Evolutionary conservation across 164 flowering plant genomes (phyloP).

Genomic region (Vitis rotundifolia): DNA sequence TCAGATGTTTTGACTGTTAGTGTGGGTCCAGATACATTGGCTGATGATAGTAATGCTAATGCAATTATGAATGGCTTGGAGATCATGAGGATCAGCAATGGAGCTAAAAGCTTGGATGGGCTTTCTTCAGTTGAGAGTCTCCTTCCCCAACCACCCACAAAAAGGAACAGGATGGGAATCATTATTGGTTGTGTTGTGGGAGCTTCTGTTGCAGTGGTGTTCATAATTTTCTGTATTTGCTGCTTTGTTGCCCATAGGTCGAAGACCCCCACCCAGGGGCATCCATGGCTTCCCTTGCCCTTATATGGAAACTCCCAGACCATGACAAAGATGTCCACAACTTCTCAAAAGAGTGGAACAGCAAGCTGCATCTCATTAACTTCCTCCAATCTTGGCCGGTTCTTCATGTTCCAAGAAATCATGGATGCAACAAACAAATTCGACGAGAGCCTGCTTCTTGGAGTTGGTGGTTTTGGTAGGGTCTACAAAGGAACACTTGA

Average conservation of each 20-base stretch:
- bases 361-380: conserved; percentile 83
- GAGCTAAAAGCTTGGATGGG: conserved; percentile 67
- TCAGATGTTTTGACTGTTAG: conserved; percentile 58
- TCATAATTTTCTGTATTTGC: conserved; percentile 53
- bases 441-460: conserved; percentile 77
- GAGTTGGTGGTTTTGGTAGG: conserved; percentile 97
- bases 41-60: conserved; percentile 46
- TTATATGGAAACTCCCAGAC: conserved; percentile 79
- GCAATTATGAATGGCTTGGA: conserved; percentile 90
- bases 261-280: conserved; percentile 48
- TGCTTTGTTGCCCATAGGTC: conserved; percentile 46
- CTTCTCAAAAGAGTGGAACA: conserved; percentile 83
- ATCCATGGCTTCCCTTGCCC: conserved; percentile 80
- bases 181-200: conserved; percentile 56
- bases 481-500: conserved; percentile 88
- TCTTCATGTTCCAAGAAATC: conserved; percentile 81
- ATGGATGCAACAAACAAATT: conserved; percentile 87
- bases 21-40: conserved; percentile 71
- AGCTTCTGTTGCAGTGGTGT: conserved; percentile 31
- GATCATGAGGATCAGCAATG: conserved; percentile 87
- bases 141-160: conserved; percentile 37
- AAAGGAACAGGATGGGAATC: conserved; percentile 39
- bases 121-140: conserved; percentile 42
- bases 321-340: conserved; percentile 67
- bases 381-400: conserved; percentile 64